Evolutionary conservation across 495 filamentous ascomycete genomes (phyloP), one percentile per base, ranked within the genome.

Genomic region (Neurospora pannonica): DNA sequence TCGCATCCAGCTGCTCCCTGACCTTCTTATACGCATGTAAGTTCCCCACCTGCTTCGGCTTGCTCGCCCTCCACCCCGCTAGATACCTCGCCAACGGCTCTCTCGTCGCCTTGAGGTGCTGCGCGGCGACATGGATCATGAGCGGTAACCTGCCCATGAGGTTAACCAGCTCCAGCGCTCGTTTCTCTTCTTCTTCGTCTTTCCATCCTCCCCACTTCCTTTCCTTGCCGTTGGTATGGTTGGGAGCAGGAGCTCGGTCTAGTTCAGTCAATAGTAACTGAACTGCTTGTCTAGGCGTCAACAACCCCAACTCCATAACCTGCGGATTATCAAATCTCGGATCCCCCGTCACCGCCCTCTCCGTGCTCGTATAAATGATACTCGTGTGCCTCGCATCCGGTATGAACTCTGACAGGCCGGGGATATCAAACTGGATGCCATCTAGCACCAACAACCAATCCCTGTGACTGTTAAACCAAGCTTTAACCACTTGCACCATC

Each of bases 361-460:
- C 90, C 2, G 92, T 89, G 1, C 92, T 93, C 3, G 93, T 94
- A 72, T 94, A 94, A 31, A 96, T 92, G 62, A 95, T 87, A 76
- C 89, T 90, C 21, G 91, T 92, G 70, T 89, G 86, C 73, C 83
- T 86, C 24, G 88, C 89, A 78, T 91, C 91, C 0, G 93, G 93
- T 11, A 96, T 88, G 76, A 92, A 93, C 46, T 89, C 84, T 43
- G 85, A 82, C 13, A 95, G 84, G 7, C 86, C 83, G 38, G 87
- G 88, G 5, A 90, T 89, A 71, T 90, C 89, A 72, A 94, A 91
- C 34, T 87, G 89, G 15, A 94, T 84, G 0, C 93, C 93, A 76
- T 96, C 93, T 38, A 95, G 86, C 5, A 95, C 85, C 71, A 96
- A 81, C 9, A 96, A 84, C 93, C 93, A 96, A 9, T 90, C 87